phyloP scores from a whole-genome alignment of 2,329 filamentous ascomycete species.

The Coniosporium tulheliwenetii region DNA sequence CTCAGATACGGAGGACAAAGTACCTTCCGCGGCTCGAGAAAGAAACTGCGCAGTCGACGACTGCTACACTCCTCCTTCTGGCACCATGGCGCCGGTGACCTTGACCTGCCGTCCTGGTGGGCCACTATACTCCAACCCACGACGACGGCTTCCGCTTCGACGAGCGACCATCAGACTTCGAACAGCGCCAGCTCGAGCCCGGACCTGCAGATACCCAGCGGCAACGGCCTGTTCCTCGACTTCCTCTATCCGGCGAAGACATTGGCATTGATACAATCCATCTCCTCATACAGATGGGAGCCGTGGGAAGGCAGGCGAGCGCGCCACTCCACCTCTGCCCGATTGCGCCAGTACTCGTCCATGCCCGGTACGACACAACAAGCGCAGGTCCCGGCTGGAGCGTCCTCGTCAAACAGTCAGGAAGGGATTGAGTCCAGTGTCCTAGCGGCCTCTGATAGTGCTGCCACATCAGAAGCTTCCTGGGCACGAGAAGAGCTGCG shows the following conservation, averaged over 20 bases:
- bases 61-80: slow-evolving; percentile 39
- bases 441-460: no score
- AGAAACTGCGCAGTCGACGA: slow-evolving; percentile 26
- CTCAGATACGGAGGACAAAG: slow-evolving; percentile 40
- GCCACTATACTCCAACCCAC: slow-evolving; percentile 4
- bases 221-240: slow-evolving; percentile 20
- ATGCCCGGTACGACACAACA: background rate
- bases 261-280: slow-evolving; percentile 19
- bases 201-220: background rate
- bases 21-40: slow-evolving; percentile 27
- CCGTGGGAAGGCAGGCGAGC: slow-evolving; percentile 11
- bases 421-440: no score
- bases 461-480: no score
- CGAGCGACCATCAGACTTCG: no score
- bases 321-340: background rate
- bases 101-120: slow-evolving; percentile 21
- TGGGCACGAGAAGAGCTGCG: background rate
- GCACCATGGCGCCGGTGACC: slow-evolving; percentile 36
- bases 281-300: slow-evolving; percentile 12
- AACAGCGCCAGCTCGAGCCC: no score
- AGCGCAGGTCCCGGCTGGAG: background rate
- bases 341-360: slow-evolving; percentile 4
- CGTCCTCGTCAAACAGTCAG: no score
- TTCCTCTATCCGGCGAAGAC: slow-evolving; percentile 32
- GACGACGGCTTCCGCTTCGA: background rate